Evolutionary conservation across 148 eudicot genomes (phyloP), one percentile per base, ranked within the genome.

Genomic region (Pharnaceum exiguum): DNA sequence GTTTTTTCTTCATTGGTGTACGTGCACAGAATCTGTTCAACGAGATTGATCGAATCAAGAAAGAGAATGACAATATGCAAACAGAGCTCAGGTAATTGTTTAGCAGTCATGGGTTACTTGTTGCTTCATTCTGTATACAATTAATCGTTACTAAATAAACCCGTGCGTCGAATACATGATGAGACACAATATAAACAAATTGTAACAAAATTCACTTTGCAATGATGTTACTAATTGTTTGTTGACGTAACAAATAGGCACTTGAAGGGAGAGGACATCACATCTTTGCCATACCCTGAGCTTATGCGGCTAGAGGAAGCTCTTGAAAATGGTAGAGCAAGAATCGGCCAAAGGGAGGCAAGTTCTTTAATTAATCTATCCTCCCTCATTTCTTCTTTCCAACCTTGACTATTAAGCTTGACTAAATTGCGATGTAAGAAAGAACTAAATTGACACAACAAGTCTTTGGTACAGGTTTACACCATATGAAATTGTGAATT

Each of bases 41-140:
- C 35, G 91, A 87, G 67, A 59, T 87, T 21, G 91, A 87, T 9
- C 68, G 88, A 54, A 63, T 88, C 74, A 82, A 84, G 71, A 88
- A 84, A 58, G 91, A 84, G 31, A 88, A 88, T 68, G 88, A 85
- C 38, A 79, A 67, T 45, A 74, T 88, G 89, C 79, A 77, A 71
- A 76, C 82, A 44, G 80, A 84, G 59, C 84, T 87, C 51, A 87
- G 88, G 96, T 87, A 74, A 25, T 22, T 53, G 12, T 25, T n/a
- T 19, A n/a, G n/a, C 10, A 9, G 26, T 16, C n/a, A n/a, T n/a
- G n/a, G n/a, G n/a, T 22, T 0, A 21, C 23, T 13, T 19, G 16
- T 12, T n/a, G 9, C 31, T 43, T 4, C 31, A 19, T 31, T 6
- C 8, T 28, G 7, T 30, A 16, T 16, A 18, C 3, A 11, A 51